Percentiles rank a stretch among this genome's conserved stretches.
These are phyloP conservation scores for Isatis lusitanica DNA, from an alignment of 441 rosid species.

Conservation along the genomic window DNA sequence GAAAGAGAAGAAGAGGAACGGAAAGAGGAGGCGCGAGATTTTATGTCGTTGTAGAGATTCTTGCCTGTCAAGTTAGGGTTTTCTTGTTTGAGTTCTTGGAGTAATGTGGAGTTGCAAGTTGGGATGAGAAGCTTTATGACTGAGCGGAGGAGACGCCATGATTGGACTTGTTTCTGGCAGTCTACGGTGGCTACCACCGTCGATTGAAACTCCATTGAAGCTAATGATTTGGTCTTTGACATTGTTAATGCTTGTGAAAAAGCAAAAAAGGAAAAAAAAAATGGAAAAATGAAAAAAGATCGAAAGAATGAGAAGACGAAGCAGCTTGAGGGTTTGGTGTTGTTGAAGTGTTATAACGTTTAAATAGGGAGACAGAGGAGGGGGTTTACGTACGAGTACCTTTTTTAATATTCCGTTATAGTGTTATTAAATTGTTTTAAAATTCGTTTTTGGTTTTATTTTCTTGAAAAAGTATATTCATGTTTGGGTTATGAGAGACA, in stretches of 20 bases:
- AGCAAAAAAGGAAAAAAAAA: neutral
- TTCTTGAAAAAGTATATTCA: neutral
- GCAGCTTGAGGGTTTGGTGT: slow-evolving; percentile 33
- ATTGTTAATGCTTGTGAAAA: slow-evolving; percentile 26
- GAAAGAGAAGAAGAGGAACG: slow-evolving; percentile 37
- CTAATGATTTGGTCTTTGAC: slow-evolving; percentile 42
- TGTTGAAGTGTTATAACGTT: slow-evolving; percentile 20
- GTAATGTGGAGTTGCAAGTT: slow-evolving; percentile 47
- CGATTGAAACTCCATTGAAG: slow-evolving; percentile 38
- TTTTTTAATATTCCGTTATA: neutral
- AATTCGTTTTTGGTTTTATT: slow-evolving; percentile 6
- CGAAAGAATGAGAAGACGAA: slow-evolving; percentile 4
- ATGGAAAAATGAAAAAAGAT: neutral
- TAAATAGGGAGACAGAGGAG: slow-evolving; percentile 26
- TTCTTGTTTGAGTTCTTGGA: slow-evolving; percentile 38
- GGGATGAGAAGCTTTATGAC: slow-evolving; percentile 62
- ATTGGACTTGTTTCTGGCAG: slow-evolving; percentile 76
- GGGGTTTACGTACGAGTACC: slow-evolving; percentile 9
- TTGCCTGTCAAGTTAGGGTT: slow-evolving; percentile 23
- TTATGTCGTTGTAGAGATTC: slow-evolving; percentile 26
- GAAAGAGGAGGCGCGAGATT: slow-evolving; percentile 29
- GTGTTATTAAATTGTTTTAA: neutral
- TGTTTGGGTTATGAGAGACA: slow-evolving; percentile 37
- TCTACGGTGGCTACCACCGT: slow-evolving; percentile 59
- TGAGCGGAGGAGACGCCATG: slow-evolving; percentile 72